Percentiles rank a stretch among this genome's conserved stretches.
Conservation (phyloP, 140 eudicot genomes). For the Erigeron philadelphicus region DNA sequence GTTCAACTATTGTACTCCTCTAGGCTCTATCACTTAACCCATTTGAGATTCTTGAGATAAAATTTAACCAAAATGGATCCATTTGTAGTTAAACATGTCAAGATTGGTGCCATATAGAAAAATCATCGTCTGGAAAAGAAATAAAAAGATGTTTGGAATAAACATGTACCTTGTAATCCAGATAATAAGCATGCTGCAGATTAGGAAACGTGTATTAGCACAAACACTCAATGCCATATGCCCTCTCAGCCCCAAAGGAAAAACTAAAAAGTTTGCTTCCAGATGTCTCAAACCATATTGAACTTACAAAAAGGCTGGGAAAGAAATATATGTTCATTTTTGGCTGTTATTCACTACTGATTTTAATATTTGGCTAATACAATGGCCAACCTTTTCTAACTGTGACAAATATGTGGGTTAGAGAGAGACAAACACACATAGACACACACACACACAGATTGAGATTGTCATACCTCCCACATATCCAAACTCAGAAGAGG, state of each 20-base stretch:
- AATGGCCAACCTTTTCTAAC: too few relatives aligned
- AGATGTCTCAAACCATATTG: conserved; percentile 1
- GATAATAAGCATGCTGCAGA: conserved; percentile 94
- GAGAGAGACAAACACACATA: conserved; percentile 16
- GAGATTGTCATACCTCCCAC: conserved; percentile 78
- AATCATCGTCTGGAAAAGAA: background rate
- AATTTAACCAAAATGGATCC: background rate
- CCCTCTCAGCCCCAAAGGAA: conserved; percentile 1
- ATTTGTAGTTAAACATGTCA: background rate
- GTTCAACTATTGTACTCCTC: too few relatives aligned
- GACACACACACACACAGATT: conserved; percentile 29
- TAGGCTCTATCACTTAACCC: background rate
- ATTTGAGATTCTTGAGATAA: background rate
- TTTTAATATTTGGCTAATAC: too few relatives aligned
- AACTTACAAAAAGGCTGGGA: background rate
- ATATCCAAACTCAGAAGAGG: conserved; percentile 80
- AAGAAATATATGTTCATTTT: background rate
- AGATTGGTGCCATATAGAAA: background rate
- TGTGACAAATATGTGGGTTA: background rate
- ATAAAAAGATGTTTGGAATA: conserved; percentile 8
- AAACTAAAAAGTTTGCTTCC: conserved; percentile 3
- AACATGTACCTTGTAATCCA: conserved; percentile 74
- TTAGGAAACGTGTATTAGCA: conserved; percentile 23
- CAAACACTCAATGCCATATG: conserved; percentile 4
- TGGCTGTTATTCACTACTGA: background rate